Percentiles rank a stretch among this genome's conserved stretches.
phyloP scores from a whole-genome alignment of 2,329 filamentous ascomycete genomes.

The Aspergillus fumigatiaffinis region DNA sequence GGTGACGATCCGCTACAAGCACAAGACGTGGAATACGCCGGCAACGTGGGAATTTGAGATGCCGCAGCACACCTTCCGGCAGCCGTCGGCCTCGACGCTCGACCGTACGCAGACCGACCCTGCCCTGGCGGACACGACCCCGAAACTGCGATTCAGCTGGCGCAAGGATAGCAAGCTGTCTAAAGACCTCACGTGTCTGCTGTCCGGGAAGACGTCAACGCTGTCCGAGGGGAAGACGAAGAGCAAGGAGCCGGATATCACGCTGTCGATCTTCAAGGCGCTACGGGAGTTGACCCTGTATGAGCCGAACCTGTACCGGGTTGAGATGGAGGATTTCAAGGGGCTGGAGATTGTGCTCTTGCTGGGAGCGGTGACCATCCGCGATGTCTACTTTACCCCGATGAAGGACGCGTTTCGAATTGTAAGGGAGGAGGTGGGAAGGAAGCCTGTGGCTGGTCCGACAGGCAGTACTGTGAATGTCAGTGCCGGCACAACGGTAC shows the following conservation, averaged over 20 bases:
- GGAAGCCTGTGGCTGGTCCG: not conserved
- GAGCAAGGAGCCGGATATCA: conserved; percentile 91
- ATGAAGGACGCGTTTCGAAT: conserved; percentile 68
- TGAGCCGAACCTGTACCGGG: conserved; percentile 83
- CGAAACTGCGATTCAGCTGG: conserved; percentile 83
- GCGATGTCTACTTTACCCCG: conserved; percentile 60
- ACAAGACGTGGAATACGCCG: conserved; percentile 74
- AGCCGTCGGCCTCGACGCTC: conserved; percentile 72
- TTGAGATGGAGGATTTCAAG: conserved; percentile 92
- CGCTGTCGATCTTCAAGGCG: conserved; percentile 78
- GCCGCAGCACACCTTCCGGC: conserved; percentile 76
- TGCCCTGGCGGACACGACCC: conserved; percentile 52
- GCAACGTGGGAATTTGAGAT: conserved; percentile 90
- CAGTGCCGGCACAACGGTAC: too few relatives aligned
- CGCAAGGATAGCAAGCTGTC: conserved; percentile 80
- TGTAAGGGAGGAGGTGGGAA: not conserved
- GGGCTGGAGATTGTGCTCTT: conserved; percentile 80
- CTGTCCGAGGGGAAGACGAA: conserved; percentile 62
- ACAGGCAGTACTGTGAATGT: not conserved
- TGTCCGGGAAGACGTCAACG: conserved; percentile 71
- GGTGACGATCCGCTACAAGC: conserved; percentile 62
- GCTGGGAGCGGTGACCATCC: conserved; percentile 57
- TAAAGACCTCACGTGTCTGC: conserved; percentile 83
- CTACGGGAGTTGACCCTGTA: conserved; percentile 81
- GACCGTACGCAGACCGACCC: conserved; percentile 68